Evolutionary conservation across 2,329 filamentous ascomycete species (phyloP), one percentile per base, ranked within the genome.

Genomic region (Sporothrix luriei): DNA sequence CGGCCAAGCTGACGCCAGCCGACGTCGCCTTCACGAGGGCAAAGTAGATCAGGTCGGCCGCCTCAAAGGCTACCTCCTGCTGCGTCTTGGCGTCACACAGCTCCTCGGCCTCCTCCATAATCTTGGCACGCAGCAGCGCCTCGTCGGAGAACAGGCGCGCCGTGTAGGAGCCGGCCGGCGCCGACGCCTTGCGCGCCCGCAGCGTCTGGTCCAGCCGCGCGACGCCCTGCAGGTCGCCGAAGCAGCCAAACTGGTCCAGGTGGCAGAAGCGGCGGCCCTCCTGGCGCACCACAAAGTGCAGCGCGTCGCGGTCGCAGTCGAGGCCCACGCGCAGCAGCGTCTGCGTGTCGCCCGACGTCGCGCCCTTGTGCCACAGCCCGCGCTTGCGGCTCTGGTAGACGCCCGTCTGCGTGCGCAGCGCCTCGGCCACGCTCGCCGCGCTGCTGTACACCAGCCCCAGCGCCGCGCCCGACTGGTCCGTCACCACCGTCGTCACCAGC

Each of bases 31-130:
- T 96, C 26, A 95, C 92, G 69, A 99, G 82, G 9, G 94, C 93
- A 82, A 99, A 99, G 82, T 98, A 99, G 68, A 99, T 89, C 69
- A 99, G 82, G 77, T 99, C 95, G 0, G 95, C 95, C 10, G 95
- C 93, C 80, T 99, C 95, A 73, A 97, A 97, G 2, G 95, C 93
- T 72, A 97, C 87, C 16, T 98, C 91, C 51, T 70, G 55, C 2
- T 71, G 70, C 9, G 70, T 90, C 74, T 88, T 89, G 19, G 95
- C 94, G 73, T 95, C 89, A 77, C 94, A 97, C 54, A 99, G 85
- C 81, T 99, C 95, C 76, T 96, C 92, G 0, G 95, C 95, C 79
- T 99, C 95, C 80, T 99, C 95, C 89, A 98, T 96, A 69, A 99
- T 97, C 84, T 99, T 99, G 3, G 95, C 95, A 55, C 92, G 87